Conservation (phyloP, 106 monocot species). For the Cymbidium sinense region DNA sequence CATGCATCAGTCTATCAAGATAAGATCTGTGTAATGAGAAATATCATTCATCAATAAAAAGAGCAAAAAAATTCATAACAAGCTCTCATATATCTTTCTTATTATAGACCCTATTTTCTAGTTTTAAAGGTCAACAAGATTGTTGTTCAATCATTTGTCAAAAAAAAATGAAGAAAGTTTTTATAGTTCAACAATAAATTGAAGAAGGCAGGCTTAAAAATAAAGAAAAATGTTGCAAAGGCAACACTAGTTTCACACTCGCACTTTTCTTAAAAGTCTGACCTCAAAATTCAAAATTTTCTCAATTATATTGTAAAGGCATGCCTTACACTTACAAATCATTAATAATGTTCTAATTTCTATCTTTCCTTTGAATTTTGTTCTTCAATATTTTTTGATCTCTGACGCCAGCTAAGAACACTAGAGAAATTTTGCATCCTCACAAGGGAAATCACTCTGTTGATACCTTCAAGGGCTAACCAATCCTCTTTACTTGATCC, state of each 20-base stretch:
- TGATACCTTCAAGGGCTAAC: constrained; percentile 53
- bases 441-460: constrained; percentile 46
- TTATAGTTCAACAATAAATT: too few species aligned
- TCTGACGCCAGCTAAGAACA: constrained; percentile 41
- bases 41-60: too few species aligned
- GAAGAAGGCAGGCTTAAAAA: too few species aligned
- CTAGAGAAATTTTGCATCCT: constrained; percentile 27
- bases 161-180: too few species aligned
- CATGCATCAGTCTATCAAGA: too few species aligned
- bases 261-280: neutral
- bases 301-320: neutral
- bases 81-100: too few species aligned
- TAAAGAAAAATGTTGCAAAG: neutral
- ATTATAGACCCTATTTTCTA: too few species aligned
- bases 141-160: too few species aligned
- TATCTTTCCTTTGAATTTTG: neutral
- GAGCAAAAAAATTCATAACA: too few species aligned
- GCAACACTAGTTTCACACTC: neutral
- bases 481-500: constrained; percentile 18
- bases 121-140: too few species aligned
- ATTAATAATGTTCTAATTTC: neutral
- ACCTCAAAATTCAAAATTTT: too few species aligned
- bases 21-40: too few species aligned
- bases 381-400: constrained; percentile 2
- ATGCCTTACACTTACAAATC: neutral